Base-by-base conservation (phyloP, 2,329 filamentous ascomycete species). In the Exophiala viscosa region DNA sequence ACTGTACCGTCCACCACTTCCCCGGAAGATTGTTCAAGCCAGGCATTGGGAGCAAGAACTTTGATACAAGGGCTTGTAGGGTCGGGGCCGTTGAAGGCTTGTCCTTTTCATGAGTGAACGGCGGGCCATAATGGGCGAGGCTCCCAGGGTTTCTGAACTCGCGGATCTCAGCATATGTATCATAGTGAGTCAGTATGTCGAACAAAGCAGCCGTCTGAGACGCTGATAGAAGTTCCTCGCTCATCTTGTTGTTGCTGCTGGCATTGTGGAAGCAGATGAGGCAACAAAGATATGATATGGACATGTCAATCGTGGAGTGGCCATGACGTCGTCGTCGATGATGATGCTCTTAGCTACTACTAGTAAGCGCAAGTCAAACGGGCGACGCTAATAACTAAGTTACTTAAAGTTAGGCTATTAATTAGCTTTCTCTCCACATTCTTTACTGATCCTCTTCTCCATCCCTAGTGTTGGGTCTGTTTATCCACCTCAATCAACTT, bases 111-210 rank as follows among this genome's bases (percentile, higher is more conserved):
- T 54, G 17, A 5, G 54, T 70, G 67, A 91, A 90, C 0, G 88
- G 88, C 57, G 80, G 82, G 11, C 88, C 87, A 71, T 89, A 90
- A 17, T 75, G 69, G 53, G 78, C 74, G 54, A 90, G 85, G 23
- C 83, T 80, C 2, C 76, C 71, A 0, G 86, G 80, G 34, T 77
- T 70, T 63, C 85, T 88, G 76, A 91, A 90, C 55, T 77, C 78
- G 64, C 86, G 79, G 55, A 90, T 87, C 69, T 93, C 88, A 10
- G 78, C 69, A 67, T 81, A 80, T 36, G 76, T 74, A 61, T 79
- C 74, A 66, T 76, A 70, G 64, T 80, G 78, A 50, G 75, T 77
- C 34, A 81, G 65, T 59, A 81, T 73, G 61, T 81, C 78, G 63
- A 80, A 76, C 39, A 81, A 70, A 40, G 78, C 76, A 54, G 75